These are phyloP conservation scores for Magnusiomyces tetraspermus DNA, from an alignment of 1,139 yeast species.

Conservation along the genomic window DNA sequence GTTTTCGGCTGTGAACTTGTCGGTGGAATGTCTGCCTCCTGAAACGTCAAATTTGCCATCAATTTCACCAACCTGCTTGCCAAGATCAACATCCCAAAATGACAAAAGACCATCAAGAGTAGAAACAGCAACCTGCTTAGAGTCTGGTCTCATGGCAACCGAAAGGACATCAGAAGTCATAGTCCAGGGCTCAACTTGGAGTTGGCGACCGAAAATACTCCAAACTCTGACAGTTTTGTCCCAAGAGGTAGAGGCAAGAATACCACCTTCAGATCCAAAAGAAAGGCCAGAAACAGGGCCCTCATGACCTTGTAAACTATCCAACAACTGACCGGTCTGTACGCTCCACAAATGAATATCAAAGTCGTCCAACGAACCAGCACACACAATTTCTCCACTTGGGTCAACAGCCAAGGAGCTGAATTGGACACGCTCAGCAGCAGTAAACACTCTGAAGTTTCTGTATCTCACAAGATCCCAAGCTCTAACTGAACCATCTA, in stretches of 20 bases:
- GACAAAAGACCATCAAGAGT: constrained; percentile 83
- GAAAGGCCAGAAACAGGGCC: constrained; percentile 89
- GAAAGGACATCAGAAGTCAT: constrained; percentile 78
- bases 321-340: constrained; percentile 86
- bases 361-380: constrained; percentile 84
- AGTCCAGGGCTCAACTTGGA: constrained; percentile 84
- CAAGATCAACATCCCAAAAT: constrained; percentile 74
- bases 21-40: constrained; percentile 78
- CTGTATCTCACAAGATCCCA: constrained; percentile 92
- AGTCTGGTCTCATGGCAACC: constrained; percentile 81
- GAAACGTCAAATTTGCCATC: constrained; percentile 82
- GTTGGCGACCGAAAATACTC: constrained; percentile 74
- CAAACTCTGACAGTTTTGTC: constrained; percentile 89
- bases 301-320: constrained; percentile 82
- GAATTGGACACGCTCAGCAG: constrained; percentile 80
- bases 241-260: constrained; percentile 92
- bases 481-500: constrained; percentile 96
- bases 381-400: constrained; percentile 93
- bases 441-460: constrained; percentile 89
- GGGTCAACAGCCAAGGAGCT: constrained; percentile 91
- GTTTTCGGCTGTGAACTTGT: constrained; percentile 70
- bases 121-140: constrained; percentile 78
- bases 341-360: constrained; percentile 96
- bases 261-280: constrained; percentile 67
- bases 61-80: constrained; percentile 69